Conservation (phyloP, 805 yeast genomes). For the Wickerhamiella occidentalis region DNA sequence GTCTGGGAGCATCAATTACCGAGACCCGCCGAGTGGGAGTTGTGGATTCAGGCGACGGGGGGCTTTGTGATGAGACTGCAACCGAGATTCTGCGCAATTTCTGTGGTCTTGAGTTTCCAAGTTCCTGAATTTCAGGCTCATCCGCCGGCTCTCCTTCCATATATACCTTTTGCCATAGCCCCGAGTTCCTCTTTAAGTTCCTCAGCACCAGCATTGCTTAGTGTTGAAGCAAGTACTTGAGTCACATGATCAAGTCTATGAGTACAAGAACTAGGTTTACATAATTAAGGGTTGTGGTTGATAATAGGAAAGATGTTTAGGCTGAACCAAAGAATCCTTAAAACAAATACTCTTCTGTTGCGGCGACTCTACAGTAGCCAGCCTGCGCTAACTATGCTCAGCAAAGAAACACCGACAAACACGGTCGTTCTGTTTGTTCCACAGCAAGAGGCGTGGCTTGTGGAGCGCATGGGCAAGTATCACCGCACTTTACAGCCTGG, state of each 20-base stretch:
- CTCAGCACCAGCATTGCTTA: constrained; percentile 1
- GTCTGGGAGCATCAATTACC: not conserved
- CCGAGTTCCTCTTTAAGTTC: not conserved
- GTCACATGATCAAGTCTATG: too few species aligned
- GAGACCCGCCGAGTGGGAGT: too few species aligned
- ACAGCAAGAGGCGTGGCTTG: constrained; percentile 84
- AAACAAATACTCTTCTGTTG: not conserved
- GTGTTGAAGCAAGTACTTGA: too few species aligned
- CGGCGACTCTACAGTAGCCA: constrained; percentile 1
- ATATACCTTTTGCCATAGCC: not conserved
- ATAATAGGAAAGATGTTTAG: not conserved
- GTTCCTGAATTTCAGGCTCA: not conserved
- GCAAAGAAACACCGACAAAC: constrained; percentile 42
- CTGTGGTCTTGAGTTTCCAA: not conserved
- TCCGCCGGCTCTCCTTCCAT: not conserved
- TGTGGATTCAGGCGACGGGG: too few species aligned
- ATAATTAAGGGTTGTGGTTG: too few species aligned
- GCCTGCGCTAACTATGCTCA: constrained; percentile 5
- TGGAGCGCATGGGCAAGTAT: constrained; percentile 83
- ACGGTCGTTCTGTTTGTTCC: constrained; percentile 71
- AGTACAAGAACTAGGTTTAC: too few species aligned
- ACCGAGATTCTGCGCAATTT: not conserved
- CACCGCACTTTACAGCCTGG: constrained; percentile 62
- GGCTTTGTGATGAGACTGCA: too few species aligned
- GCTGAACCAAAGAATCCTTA: not conserved